Conservation (phyloP, 768 basidiomycete genomes). For the Mycena pura region DNA sequence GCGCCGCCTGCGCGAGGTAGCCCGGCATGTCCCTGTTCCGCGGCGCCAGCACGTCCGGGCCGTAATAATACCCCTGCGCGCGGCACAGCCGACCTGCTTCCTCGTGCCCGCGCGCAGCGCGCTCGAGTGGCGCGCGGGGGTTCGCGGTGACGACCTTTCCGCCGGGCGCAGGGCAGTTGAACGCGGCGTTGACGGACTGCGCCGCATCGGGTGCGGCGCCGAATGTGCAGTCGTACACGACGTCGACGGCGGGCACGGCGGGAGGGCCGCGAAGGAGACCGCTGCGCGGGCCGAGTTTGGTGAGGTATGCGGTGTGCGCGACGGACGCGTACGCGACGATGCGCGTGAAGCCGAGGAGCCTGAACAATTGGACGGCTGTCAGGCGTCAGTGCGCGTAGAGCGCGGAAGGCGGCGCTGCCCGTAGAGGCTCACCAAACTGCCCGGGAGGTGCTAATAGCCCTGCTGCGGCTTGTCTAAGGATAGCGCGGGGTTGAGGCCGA, state of each 20-base stretch:
- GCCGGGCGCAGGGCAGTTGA: background rate
- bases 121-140: background rate
- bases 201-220: no score
- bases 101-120: background rate
- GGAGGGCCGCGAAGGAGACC: background rate
- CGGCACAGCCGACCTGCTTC: background rate
- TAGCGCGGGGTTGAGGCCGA: conserved; percentile 23
- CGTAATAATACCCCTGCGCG: conserved; percentile 4
- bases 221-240: conserved; percentile 5
- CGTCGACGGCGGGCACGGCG: background rate
- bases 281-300: conserved; percentile 30
- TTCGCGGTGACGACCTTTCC: background rate
- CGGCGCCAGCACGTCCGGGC: conserved; percentile 31
- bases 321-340: conserved; percentile 43
- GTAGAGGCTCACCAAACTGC: conserved; percentile 16
- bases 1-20: conserved; percentile 24
- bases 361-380: conserved; percentile 44
- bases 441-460: conserved; percentile 18
- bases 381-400: no score
- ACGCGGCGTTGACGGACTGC: background rate
- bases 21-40: conserved; percentile 4
- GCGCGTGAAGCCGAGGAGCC: conserved; percentile 47
- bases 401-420: background rate
- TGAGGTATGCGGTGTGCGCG: conserved; percentile 45
- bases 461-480: conserved; percentile 13